Conservation (phyloP, 2,329 filamentous ascomycete genomes). For the Hypoxylon rubiginosum region DNA sequence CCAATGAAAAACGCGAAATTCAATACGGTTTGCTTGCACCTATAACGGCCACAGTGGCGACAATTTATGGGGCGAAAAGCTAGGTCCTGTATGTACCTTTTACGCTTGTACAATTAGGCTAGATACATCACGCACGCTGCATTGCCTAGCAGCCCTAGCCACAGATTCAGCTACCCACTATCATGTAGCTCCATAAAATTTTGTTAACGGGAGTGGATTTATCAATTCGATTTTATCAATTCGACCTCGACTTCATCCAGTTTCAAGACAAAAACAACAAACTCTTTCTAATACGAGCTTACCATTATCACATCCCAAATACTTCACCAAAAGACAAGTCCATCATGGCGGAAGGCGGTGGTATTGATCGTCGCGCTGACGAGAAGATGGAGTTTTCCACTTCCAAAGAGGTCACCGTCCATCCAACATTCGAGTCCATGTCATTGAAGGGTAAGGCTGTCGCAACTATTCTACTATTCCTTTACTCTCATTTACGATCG, state of each 20-base stretch:
- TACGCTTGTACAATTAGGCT: too few species aligned
- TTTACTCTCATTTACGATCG: background rate
- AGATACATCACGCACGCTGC: background rate
- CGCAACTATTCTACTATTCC: background rate
- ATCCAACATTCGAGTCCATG: constrained; percentile 95
- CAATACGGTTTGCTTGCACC: background rate
- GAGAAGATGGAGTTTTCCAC: constrained; percentile 98
- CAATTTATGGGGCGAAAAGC: background rate
- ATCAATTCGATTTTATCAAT: constrained; percentile 9
- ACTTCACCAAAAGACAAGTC: constrained; percentile 10
- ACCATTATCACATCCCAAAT: background rate
- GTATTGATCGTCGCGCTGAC: constrained; percentile 91
- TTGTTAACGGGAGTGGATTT: background rate
- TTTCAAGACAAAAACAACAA: background rate
- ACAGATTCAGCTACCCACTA: background rate
- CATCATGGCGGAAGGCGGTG: constrained; percentile 85
- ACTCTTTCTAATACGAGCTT: background rate
- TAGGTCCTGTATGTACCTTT: background rate
- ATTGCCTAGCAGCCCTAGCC: background rate
- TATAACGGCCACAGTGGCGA: constrained; percentile 7
- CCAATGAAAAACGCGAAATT: constrained; percentile 32
- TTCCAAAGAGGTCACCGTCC: constrained; percentile 96
- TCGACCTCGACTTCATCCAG: constrained; percentile 3
- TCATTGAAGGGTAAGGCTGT: constrained; percentile 81
- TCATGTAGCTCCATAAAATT: constrained; percentile 6